phyloP scores from a whole-genome alignment of 2,329 filamentous ascomycete genomes.

The Cryoendolithus antarcticus region DNA sequence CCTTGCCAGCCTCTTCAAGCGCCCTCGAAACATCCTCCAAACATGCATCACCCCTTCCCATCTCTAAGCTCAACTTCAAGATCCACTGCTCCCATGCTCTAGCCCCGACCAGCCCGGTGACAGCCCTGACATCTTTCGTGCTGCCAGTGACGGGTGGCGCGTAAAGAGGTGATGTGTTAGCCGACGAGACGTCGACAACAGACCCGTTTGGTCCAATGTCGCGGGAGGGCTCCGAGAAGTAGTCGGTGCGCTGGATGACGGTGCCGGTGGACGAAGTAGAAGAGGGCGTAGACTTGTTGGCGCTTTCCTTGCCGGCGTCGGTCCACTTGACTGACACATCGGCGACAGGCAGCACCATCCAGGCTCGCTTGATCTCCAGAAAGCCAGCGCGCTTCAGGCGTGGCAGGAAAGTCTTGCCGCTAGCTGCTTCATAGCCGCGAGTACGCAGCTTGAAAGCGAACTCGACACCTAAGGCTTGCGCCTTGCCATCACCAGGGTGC shows the following conservation, averaged over 20 bases:
- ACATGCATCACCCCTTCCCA: conserved; percentile 50
- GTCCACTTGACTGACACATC: conserved; percentile 32
- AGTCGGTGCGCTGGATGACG: conserved; percentile 1
- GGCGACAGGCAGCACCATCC: conserved; percentile 74
- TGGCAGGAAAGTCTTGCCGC: conserved; percentile 68
- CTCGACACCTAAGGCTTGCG: conserved; percentile 74
- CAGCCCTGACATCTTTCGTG: conserved; percentile 25
- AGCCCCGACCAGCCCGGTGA: conserved; percentile 71
- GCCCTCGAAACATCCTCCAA: conserved; percentile 45
- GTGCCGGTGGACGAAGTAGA: conserved; percentile 3
- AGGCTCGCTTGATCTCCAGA: conserved; percentile 66
- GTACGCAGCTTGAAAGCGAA: conserved; percentile 85
- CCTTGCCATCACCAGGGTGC: conserved; percentile 60
- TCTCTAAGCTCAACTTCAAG: conserved; percentile 75
- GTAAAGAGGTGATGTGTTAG: conserved; percentile 5
- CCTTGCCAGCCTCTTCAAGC: conserved; percentile 47
- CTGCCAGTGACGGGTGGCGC: conserved; percentile 23
- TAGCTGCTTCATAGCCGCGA: conserved; percentile 75
- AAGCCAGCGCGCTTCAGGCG: conserved; percentile 68
- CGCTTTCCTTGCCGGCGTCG: conserved; percentile 15
- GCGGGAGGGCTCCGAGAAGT: conserved; percentile 17
- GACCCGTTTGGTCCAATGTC: conserved; percentile 23
- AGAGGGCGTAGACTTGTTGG: conserved; percentile 1
- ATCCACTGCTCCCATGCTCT: conserved; percentile 98
- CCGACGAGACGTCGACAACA: conserved; percentile 7